These are phyloP conservation scores for Trichosporon ovoides DNA, from an alignment of 1,284 basidiomycete genomes.

Conservation along the genomic window DNA sequence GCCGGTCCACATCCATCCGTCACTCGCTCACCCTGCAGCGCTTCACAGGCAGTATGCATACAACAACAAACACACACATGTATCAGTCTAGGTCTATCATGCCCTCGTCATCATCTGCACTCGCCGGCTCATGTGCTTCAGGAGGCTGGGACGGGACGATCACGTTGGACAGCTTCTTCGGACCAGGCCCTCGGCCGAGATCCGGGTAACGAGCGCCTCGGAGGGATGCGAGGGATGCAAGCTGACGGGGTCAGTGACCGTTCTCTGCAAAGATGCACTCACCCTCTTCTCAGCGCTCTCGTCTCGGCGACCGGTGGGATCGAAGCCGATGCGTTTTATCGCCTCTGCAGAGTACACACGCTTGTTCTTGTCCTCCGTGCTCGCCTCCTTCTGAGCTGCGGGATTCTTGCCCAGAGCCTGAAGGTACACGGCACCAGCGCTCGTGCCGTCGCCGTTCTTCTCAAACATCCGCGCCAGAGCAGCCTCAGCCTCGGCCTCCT, in stretches of 20 bases:
- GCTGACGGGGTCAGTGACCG: constrained; percentile 11
- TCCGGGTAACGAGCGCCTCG: constrained; percentile 11
- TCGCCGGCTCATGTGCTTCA: neutral
- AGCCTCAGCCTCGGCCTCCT: constrained; percentile 58
- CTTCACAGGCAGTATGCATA: constrained; percentile 5
- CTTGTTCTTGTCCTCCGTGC: constrained; percentile 30
- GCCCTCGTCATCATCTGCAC: constrained; percentile 14
- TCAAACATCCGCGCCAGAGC: constrained; percentile 57
- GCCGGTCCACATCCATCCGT: neutral
- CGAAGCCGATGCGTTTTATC: constrained; percentile 45
- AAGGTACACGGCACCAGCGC: constrained; percentile 41
- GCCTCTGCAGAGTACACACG: constrained; percentile 40
- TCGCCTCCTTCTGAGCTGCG: constrained; percentile 33
- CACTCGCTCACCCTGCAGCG: neutral
- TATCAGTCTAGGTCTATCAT: constrained; percentile 30
- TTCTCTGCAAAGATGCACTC: constrained; percentile 5
- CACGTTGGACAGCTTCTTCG: constrained; percentile 9
- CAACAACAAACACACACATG: constrained; percentile 7
- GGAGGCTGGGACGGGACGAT: neutral
- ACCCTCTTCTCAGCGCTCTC: constrained; percentile 25
- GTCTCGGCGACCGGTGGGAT: constrained; percentile 29
- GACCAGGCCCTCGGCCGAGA: constrained; percentile 2
- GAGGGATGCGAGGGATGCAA: constrained; percentile 19
- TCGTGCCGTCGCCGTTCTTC: constrained; percentile 28
- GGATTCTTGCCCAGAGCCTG: constrained; percentile 52